Percentiles rank a stretch among this genome's conserved stretches.
Evolutionary conservation across 768 basidiomycete genomes (phyloP).

Genomic region (Agaricus blazei): DNA sequence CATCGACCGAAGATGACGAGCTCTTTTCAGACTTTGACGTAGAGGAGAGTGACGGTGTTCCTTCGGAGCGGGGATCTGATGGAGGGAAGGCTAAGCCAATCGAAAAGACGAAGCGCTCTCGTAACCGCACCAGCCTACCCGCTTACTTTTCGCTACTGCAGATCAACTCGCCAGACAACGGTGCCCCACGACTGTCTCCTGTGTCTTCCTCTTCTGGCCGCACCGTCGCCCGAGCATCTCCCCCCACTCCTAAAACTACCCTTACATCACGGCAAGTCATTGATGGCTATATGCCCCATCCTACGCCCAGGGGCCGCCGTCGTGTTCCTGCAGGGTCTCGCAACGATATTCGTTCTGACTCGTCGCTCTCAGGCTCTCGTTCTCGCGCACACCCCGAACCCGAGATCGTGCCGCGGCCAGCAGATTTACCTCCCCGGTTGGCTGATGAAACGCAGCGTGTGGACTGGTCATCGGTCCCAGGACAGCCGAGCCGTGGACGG

Average conservation of each 20-base stretch:
- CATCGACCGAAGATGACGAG: slow-evolving; percentile 43
- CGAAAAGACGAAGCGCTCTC: slow-evolving; percentile 42
- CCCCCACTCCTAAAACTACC: slow-evolving; percentile 55
- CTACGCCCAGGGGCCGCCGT: slow-evolving; percentile 52
- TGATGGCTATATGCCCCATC: slow-evolving; percentile 22
- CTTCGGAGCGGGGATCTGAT: slow-evolving; percentile 20
- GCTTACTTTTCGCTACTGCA: slow-evolving; percentile 73
- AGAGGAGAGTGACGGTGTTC: slow-evolving; percentile 22
- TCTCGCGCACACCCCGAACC: slow-evolving; percentile 31
- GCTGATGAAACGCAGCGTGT: not conserved
- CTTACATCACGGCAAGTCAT: slow-evolving; percentile 24
- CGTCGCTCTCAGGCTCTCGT: slow-evolving; percentile 31
- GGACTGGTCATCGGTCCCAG: slow-evolving; percentile 41
- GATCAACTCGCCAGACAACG: slow-evolving; percentile 32
- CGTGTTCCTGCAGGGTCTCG: slow-evolving; percentile 30
- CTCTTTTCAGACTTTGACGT: slow-evolving; percentile 33
- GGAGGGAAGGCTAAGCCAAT: slow-evolving; percentile 19
- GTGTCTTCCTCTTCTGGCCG: slow-evolving; percentile 43
- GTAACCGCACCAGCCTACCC: slow-evolving; percentile 70
- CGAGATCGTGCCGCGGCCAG: slow-evolving; percentile 1
- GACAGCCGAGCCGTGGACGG: slow-evolving; percentile 39
- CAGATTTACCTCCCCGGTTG: not conserved
- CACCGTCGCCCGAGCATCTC: slow-evolving; percentile 46
- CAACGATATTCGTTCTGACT: slow-evolving; percentile 26
- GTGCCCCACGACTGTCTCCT: slow-evolving; percentile 32